Evolutionary conservation across 768 basidiomycete genomes (phyloP).

Genomic region (Termitomyces sp.): DNA sequence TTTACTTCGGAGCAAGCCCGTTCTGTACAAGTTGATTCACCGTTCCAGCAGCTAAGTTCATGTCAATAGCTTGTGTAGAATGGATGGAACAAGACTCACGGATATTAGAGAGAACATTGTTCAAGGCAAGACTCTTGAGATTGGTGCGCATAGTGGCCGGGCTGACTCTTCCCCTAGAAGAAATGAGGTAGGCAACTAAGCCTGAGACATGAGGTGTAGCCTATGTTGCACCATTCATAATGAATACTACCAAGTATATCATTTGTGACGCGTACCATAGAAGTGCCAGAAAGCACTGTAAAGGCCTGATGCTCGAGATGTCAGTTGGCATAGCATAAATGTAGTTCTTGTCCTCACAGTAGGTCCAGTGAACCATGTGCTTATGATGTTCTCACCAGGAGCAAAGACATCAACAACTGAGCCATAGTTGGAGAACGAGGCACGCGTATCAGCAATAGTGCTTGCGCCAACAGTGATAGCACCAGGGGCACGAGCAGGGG

Average conservation of each 20-base stretch:
- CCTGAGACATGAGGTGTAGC: constrained; percentile 15
- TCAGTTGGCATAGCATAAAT: not conserved
- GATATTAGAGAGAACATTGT: too few relatives aligned
- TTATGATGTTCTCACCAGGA: constrained; percentile 17
- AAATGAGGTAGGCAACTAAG: constrained; percentile 3
- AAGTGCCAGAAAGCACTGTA: constrained; percentile 11
- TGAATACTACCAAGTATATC: not conserved
- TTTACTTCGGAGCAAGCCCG: too few relatives aligned
- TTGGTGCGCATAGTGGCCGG: too few relatives aligned
- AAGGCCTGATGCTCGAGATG: not conserved
- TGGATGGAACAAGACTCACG: too few relatives aligned
- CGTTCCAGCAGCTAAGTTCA: too few relatives aligned
- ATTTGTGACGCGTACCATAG: constrained; percentile 7
- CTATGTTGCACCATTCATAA: not conserved
- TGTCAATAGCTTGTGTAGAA: too few relatives aligned
- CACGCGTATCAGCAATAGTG: constrained; percentile 27
- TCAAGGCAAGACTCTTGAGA: too few relatives aligned
- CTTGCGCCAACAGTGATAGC: constrained; percentile 15
- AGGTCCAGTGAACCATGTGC: constrained; percentile 18
- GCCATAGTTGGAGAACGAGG: constrained; percentile 35
- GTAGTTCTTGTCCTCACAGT: not conserved
- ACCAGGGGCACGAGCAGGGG: constrained; percentile 7
- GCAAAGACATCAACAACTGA: constrained; percentile 25
- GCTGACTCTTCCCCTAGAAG: too few relatives aligned
- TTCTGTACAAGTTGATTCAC: too few relatives aligned